Conservation (phyloP, 2,329 filamentous ascomycete species). For the Alternaria triticina region DNA sequence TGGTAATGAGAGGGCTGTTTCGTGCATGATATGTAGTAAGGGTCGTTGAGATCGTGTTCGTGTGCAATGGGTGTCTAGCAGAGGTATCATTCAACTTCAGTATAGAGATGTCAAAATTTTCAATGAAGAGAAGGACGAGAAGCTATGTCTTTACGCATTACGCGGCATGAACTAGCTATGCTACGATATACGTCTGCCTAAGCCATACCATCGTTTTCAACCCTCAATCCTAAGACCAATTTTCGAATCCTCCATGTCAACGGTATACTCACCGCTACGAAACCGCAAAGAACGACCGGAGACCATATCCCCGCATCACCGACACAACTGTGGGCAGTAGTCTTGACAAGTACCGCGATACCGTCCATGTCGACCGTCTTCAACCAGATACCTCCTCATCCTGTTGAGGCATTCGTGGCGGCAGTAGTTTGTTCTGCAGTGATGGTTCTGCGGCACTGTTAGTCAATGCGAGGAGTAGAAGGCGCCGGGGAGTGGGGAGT, state of each 20-base stretch:
- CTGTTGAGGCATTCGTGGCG: not conserved
- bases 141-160: not conserved
- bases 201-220: not conserved
- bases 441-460: not conserved
- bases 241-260: not conserved
- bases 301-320: not conserved
- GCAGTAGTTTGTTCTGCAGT: not conserved
- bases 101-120: not conserved
- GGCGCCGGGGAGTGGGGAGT: not conserved
- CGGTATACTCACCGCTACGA: not conserved
- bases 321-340: not conserved
- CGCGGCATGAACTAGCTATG: not conserved
- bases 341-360: not conserved
- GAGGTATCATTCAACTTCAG: not conserved
- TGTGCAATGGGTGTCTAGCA: not conserved
- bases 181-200: not conserved
- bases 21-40: not conserved
- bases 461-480: not conserved
- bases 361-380: not conserved
- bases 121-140: not conserved
- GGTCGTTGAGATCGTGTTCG: fast-evolving
- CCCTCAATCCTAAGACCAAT: not conserved
- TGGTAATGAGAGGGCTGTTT: not conserved
- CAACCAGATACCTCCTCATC: not conserved
- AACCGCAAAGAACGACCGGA: not conserved